These are phyloP conservation scores for Leccinum obscurum DNA, from an alignment of 768 basidiomycete species.

Conservation along the genomic window DNA sequence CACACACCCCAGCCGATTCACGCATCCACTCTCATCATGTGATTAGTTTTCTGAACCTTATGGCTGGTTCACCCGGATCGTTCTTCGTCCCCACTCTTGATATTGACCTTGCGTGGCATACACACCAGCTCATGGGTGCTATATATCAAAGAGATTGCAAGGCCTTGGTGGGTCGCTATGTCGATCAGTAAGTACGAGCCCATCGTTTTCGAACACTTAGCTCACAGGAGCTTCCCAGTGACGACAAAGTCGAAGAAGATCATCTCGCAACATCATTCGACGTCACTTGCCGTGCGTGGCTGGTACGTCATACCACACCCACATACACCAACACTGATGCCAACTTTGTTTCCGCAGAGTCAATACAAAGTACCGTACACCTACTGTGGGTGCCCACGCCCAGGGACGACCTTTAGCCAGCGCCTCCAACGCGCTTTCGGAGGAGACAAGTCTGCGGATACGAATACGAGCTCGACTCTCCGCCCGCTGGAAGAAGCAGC, in stretches of 20 bases:
- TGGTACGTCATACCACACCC: conserved; percentile 27
- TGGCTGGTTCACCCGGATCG: conserved; percentile 42
- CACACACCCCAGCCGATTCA: not conserved
- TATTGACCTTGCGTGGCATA: conserved; percentile 74
- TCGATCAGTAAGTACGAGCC: conserved; percentile 50
- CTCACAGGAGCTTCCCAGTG: conserved; percentile 32
- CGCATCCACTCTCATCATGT: not conserved
- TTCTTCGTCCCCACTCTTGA: conserved; percentile 64
- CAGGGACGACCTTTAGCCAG: conserved; percentile 39
- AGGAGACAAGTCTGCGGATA: conserved; percentile 3
- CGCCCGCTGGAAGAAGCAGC: conserved; percentile 36
- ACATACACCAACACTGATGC: not conserved
- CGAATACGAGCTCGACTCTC: conserved; percentile 19
- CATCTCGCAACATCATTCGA: conserved; percentile 48
- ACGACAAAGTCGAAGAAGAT: conserved; percentile 52
- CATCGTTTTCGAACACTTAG: too few relatives aligned
- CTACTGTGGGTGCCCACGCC: conserved; percentile 57
- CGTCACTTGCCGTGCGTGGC: conserved; percentile 50
- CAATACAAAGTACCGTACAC: conserved; percentile 55
- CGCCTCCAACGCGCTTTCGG: not conserved
- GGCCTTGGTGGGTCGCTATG: conserved; percentile 40
- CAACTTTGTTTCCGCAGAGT: conserved; percentile 24
- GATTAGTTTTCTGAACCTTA: conserved; percentile 49
- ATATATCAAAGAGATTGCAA: conserved; percentile 46
- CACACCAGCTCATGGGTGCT: conserved; percentile 54